A percentile compares a stretch with the other conserved stretches of the same genome.
Evolutionary conservation across 1,284 basidiomycete genomes (phyloP).

Genomic region (Gomphus sp.): DNA sequence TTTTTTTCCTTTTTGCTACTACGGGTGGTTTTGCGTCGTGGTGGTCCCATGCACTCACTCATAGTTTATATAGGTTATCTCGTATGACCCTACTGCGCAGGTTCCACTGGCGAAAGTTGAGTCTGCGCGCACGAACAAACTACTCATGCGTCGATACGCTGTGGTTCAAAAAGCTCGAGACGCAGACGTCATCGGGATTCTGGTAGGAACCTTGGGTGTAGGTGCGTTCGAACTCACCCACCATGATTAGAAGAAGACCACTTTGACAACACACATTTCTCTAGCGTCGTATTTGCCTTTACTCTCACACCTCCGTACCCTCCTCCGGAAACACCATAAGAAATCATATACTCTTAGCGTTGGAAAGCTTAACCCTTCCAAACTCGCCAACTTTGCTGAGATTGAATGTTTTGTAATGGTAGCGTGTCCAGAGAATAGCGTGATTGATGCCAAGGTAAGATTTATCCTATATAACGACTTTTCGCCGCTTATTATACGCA

Average conservation of each 20-base stretch:
- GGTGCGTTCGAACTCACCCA: conserved; percentile 35
- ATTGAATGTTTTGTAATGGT: conserved; percentile 95
- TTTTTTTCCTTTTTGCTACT: too few species aligned
- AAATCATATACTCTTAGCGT: conserved; percentile 95
- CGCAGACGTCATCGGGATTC: conserved; percentile 90
- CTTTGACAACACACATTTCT: background rate
- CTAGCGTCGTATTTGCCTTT: conserved; percentile 76
- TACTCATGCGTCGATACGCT: conserved; percentile 90
- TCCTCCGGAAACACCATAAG: conserved; percentile 60
- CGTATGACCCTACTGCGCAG: conserved; percentile 59
- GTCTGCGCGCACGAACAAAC: conserved; percentile 61
- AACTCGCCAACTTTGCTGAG: conserved; percentile 94
- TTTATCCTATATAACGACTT: too few species aligned
- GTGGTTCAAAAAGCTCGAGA: conserved; percentile 85
- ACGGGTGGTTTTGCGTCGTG: too few species aligned
- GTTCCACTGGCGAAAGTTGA: conserved; percentile 37
- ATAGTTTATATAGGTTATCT: conserved; percentile 45
- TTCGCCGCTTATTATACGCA: too few species aligned
- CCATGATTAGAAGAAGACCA: background rate
- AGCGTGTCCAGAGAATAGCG: conserved; percentile 89
- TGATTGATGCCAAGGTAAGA: conserved; percentile 81
- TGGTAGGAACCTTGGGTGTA: conserved; percentile 92
- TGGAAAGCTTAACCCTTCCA: conserved; percentile 92
- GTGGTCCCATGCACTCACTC: conserved; percentile 9
- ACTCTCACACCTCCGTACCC: conserved; percentile 63